Conservation (phyloP, 495 filamentous ascomycete species). For the Trichoderma erinaceum region DNA sequence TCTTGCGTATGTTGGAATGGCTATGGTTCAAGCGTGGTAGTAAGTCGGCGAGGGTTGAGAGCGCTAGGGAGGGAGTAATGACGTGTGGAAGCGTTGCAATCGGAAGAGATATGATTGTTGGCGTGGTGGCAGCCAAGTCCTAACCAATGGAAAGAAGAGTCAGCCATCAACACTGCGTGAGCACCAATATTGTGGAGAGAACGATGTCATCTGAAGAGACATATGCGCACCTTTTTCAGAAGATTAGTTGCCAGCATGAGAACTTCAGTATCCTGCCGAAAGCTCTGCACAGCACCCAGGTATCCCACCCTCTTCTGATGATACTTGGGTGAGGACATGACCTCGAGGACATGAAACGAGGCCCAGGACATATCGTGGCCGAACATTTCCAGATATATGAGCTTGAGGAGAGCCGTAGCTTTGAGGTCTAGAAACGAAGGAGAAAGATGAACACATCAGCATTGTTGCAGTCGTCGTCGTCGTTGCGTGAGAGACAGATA, state of each 20-base stretch:
- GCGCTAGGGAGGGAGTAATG: constrained; percentile 81
- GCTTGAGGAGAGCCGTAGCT: constrained; percentile 87
- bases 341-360: constrained; percentile 94
- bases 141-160: not conserved
- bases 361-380: constrained; percentile 99
- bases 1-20: constrained; percentile 78
- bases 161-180: not conserved
- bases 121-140: constrained; percentile 73
- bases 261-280: constrained; percentile 90
- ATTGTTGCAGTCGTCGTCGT: not conserved
- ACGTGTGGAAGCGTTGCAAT: constrained; percentile 85
- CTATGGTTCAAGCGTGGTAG: constrained; percentile 81
- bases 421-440: constrained; percentile 64
- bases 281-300: constrained; percentile 93
- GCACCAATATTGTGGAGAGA: not conserved
- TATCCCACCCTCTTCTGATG: constrained; percentile 92
- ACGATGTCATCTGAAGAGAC: not conserved
- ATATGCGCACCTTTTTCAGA: constrained; percentile 71
- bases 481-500: not conserved
- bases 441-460: constrained; percentile 21
- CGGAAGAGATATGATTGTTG: constrained; percentile 74
- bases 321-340: constrained; percentile 95
- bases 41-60: constrained; percentile 79
- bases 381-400: constrained; percentile 97
- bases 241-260: constrained; percentile 96